phyloP scores from a whole-genome alignment of 345 rosid species.

The Salix dunnii region DNA sequence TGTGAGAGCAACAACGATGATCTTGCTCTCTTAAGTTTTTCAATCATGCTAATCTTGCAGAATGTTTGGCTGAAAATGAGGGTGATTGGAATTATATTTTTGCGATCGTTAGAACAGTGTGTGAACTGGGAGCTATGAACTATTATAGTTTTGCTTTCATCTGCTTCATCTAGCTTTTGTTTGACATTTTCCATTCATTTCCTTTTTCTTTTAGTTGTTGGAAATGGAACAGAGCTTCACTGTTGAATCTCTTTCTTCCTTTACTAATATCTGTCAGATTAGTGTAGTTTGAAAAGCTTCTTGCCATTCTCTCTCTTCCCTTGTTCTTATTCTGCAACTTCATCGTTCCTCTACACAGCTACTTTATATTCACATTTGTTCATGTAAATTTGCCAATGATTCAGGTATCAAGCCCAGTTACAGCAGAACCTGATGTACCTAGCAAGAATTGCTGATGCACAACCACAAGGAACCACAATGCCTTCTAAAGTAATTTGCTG shows the following conservation, averaged over 20 bases:
- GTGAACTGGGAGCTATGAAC: background rate
- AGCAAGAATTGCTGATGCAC: slow-evolving; percentile 38
- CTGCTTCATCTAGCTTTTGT: background rate
- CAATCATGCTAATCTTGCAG: background rate
- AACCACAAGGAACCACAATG: slow-evolving; percentile 23
- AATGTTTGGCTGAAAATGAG: too few relatives aligned
- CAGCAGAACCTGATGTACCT: slow-evolving; percentile 40
- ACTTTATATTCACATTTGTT: background rate
- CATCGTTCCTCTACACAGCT: background rate
- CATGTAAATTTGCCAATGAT: background rate
- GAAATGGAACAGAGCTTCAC: background rate
- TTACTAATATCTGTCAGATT: too few relatives aligned
- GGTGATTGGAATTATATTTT: too few relatives aligned
- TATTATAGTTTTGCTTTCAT: background rate
- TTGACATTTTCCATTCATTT: background rate
- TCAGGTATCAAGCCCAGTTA: slow-evolving; percentile 38
- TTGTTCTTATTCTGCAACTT: background rate
- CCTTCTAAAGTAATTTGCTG: slow-evolving; percentile 20
- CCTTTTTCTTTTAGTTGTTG: background rate
- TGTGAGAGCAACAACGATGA: background rate
- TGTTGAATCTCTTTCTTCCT: background rate
- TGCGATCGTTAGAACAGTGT: too few relatives aligned
- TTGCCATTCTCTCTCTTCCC: too few relatives aligned
- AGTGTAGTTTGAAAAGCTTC: background rate
- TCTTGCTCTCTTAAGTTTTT: background rate